A percentile compares a stretch with the other conserved stretches of the same genome.
Conservation (phyloP, 2,329 filamentous ascomycete genomes). For the Xylaria sp. region DNA sequence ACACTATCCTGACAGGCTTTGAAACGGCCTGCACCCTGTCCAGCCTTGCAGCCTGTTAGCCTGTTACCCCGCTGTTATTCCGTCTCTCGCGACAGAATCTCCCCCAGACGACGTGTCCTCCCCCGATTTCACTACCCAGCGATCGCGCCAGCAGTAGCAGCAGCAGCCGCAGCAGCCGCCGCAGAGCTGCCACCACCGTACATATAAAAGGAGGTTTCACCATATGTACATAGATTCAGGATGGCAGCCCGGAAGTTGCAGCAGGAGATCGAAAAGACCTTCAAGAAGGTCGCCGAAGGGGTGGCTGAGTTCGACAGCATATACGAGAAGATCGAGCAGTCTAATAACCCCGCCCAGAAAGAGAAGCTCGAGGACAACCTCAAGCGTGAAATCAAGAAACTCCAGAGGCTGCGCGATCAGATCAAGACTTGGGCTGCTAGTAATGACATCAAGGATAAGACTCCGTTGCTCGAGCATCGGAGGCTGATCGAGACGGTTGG, state of each 20-base stretch:
- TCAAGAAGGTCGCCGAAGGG: conserved; percentile 97
- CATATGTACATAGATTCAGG: conserved; percentile 51
- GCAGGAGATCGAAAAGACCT: conserved; percentile 99
- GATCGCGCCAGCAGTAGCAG: background rate
- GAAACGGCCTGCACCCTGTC: conserved; percentile 11
- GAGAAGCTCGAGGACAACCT: conserved; percentile 98
- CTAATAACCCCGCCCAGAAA: conserved; percentile 92
- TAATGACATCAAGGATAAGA: conserved; percentile 99
- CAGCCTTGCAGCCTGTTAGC: background rate
- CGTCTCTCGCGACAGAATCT: background rate
- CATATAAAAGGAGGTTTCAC: conserved; percentile 23
- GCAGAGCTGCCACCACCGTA: background rate
- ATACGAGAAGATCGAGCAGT: conserved; percentile 97
- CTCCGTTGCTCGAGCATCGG: conserved; percentile 90
- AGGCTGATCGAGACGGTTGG: conserved; percentile 96
- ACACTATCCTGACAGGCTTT: conserved; percentile 23
- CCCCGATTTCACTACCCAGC: background rate
- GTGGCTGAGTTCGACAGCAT: conserved; percentile 92
- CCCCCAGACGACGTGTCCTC: background rate
- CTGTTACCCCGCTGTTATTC: background rate
- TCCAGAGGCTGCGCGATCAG: conserved; percentile 95
- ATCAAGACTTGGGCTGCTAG: conserved; percentile 99
- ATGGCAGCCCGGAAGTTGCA: conserved; percentile 98
- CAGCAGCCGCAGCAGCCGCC: background rate
- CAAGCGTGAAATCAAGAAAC: conserved; percentile 99